A percentile compares a stretch with the other conserved stretches of the same genome.
phyloP scores from a whole-genome alignment of 305 asterid species.

The Withania somnifera region DNA sequence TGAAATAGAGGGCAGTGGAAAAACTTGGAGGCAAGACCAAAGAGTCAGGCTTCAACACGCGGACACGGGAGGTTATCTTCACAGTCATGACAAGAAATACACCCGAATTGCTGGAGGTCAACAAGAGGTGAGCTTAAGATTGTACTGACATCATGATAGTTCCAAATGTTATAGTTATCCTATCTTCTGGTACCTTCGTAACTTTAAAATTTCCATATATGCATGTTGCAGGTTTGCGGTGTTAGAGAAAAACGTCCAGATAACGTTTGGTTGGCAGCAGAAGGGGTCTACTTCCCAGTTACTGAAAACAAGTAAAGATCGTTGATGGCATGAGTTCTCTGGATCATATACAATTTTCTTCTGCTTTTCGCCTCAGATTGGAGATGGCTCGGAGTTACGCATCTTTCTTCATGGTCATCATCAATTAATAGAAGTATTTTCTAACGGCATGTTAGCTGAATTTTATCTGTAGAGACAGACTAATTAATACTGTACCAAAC shows the following conservation, averaged over 20 bases:
- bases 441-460: not conserved
- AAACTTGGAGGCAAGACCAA: conserved; percentile 97
- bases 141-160: not conserved
- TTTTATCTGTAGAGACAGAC: not conserved
- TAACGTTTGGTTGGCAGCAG: conserved; percentile 89
- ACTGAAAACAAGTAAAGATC: conserved; percentile 39
- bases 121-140: conserved; percentile 62
- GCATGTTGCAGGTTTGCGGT: conserved; percentile 71
- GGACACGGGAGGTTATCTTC: conserved; percentile 85
- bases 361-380: not conserved
- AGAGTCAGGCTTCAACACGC: conserved; percentile 79
- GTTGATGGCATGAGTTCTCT: not conserved
- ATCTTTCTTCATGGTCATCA: not conserved
- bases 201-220: not conserved
- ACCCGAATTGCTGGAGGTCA: conserved; percentile 95
- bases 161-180: not conserved
- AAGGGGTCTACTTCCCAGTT: conserved; percentile 78
- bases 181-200: not conserved
- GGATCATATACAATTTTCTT: not conserved
- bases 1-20: conserved; percentile 89
- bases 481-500: not conserved
- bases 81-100: conserved; percentile 95
- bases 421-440: not conserved
- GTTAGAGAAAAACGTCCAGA: conserved; percentile 69
- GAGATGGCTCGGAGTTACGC: not conserved